These are phyloP conservation scores for Zygosaccharomyces rouxii DNA, from an alignment of 805 yeast species.

Conservation along the genomic window DNA sequence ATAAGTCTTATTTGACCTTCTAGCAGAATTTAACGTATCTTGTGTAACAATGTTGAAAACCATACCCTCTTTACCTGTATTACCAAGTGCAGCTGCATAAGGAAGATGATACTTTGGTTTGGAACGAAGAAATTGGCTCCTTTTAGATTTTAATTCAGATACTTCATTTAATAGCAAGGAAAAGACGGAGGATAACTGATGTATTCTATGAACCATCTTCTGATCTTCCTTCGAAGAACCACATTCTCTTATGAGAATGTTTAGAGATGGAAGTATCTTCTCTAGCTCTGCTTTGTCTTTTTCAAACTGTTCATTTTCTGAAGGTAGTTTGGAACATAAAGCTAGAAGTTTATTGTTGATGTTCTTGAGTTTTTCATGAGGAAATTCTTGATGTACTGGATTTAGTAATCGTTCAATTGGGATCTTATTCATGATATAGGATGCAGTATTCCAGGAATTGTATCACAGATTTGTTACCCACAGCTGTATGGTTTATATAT, in stretches of 20 bases:
- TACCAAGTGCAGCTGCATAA: background rate
- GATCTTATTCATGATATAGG: conserved; percentile 17
- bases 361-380: conserved; percentile 8
- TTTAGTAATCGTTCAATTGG: conserved; percentile 21
- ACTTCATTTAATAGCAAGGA: conserved; percentile 7
- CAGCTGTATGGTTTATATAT: background rate
- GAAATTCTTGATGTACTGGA: conserved; percentile 10
- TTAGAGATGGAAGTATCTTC: background rate
- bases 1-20: conserved; percentile 10
- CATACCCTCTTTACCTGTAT: background rate
- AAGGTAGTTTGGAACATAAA: conserved; percentile 14
- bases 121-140: background rate
- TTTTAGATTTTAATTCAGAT: background rate
- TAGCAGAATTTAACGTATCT: conserved; percentile 12
- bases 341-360: conserved; percentile 11
- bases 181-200: conserved; percentile 14
- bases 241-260: background rate
- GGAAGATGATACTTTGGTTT: background rate
- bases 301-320: background rate
- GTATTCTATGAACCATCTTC: conserved; percentile 8
- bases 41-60: conserved; percentile 19
- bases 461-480: no score
- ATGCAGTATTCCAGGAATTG: no score
- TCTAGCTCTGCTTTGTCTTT: background rate
- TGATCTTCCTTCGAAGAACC: conserved; percentile 8